Conservation (phyloP, 176 grass and related monocot species). For the Neostapfia colusana region DNA sequence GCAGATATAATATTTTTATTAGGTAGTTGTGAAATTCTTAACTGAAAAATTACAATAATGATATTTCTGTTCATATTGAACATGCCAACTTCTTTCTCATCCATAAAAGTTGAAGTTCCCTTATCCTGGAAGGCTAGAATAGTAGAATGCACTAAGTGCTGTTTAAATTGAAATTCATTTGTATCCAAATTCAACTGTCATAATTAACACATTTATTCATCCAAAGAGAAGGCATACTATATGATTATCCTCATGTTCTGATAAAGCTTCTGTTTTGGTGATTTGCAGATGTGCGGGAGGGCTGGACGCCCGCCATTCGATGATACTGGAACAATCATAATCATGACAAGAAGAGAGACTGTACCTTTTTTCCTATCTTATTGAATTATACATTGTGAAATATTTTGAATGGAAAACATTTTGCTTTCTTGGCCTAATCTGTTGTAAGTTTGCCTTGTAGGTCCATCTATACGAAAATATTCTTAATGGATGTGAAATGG, state of each 20-base stretch:
- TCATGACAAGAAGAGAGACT: conserved; percentile 98
- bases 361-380: conserved; percentile 47
- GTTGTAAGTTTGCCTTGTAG: conserved; percentile 48
- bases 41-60: neutral
- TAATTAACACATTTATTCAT: conserved; percentile 12
- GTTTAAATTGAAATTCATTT: conserved; percentile 17
- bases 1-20: neutral
- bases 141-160: neutral
- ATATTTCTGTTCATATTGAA: neutral
- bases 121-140: neutral
- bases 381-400: conserved; percentile 13
- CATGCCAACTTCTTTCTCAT: conserved; percentile 20
- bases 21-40: conserved; percentile 10
- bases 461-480: conserved; percentile 95
- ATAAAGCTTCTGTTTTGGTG: conserved; percentile 31
- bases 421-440: conserved; percentile 32
- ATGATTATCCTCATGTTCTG: conserved; percentile 15
- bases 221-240: conserved; percentile 28
- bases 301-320: conserved; percentile 95
- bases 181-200: conserved; percentile 7
- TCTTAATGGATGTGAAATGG: conserved; percentile 94
- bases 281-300: conserved; percentile 87
- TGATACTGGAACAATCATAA: conserved; percentile 94
- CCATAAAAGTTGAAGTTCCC: conserved; percentile 17
- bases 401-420: conserved; percentile 12